Evolutionary conservation across 2,329 filamentous ascomycete genomes (phyloP), one percentile per base, ranked within the genome.

Genomic region (Exophiala sideris): DNA sequence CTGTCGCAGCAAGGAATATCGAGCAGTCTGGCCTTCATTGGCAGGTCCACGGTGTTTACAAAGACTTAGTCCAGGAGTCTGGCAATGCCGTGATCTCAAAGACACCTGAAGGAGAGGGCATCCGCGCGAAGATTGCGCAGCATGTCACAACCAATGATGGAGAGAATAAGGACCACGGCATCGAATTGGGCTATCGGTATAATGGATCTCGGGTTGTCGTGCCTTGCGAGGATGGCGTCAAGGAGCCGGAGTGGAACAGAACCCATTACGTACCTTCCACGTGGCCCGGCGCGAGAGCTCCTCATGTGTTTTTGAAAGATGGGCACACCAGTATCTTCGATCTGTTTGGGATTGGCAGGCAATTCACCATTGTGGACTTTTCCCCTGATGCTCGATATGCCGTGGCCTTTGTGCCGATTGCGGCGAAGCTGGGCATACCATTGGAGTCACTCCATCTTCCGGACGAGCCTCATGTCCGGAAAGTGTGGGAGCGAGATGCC

Each of bases 291-390:
- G 52, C 54, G 24, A 57, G 68, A 10, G 66, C 63, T 1, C 68
- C 68, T 8, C 67, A 70, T 62, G 63, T 70, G 1, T 67, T 62
- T 16, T 51, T 71, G 33, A 60, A 57, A 16, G 63, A 69, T 42
- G 63, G 59, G 3, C 32, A 49, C 14, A 64, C 66, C 2, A 65
- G 62, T 35, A 66, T 60, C 7, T 60, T 62, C 45, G 67, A 68
- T 42, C 47, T 65, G 3, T 66, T 67, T 36, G 58, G 58, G 0
- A 24, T 10, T 5, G 66, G 67, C 2, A 14, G 16, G 8, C 42
- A 54, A 35, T 59, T 40, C 44, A 49, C 54, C 3, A 12, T 59
- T 8, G 47, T 59, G 33, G 57, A 59, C 14, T 64, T 68, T 59
- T 45, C 56, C 12, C 32, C 36, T 8, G 32, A 24, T 12, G 45